Evolutionary conservation across 1,284 basidiomycete genomes (phyloP), one percentile per base, ranked within the genome.

Genomic region (Heterobasidion parviporum): DNA sequence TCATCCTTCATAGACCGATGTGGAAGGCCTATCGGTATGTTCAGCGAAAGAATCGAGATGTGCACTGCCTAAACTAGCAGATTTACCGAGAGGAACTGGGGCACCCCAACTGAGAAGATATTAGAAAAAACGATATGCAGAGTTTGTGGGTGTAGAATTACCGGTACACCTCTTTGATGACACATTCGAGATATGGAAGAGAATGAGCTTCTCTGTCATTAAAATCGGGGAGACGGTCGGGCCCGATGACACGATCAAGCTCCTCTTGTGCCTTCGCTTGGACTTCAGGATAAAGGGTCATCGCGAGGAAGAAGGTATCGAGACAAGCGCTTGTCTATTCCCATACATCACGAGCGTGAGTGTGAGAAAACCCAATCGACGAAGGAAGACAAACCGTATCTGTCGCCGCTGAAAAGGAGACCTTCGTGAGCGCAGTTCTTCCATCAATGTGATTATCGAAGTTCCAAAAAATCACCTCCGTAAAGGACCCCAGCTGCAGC

Each of bases 401-500:
- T 7, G 67, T 67, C 12, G 65, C 68, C 57, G 68, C 68, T 70
- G 55, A n/a, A 38, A 26, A 34, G 45, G 36, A 26, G 26, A 5
- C 26, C 5, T 26, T 26, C 6, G 26, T 32, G 51, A 35, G 47
- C 10, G 49, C 34, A 52, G 14, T 16, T 56, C 44, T 47, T 46
- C 20, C 48, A 46, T 55, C 44, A 54, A 55, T 52, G 56, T 47
- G 53, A 16, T 38, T 36, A 14, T 26, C 46, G 36, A 26, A 59
- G 65, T 59, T 61, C 73, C 73, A 48, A 36, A 26, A 10, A 41
- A 18, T 34, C 18, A 35, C 70, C 70, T 58, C 73, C 76, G 64
- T 76, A 80, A 50, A 83, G 66, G 10, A 76, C 78, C 15, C 76
- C 80, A 44, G 80, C 79, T 26, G 77, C 74, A 38, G 79, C 79